phyloP scores from a whole-genome alignment of 2,329 filamentous ascomycete species.

The Exophiala oligosperma region DNA sequence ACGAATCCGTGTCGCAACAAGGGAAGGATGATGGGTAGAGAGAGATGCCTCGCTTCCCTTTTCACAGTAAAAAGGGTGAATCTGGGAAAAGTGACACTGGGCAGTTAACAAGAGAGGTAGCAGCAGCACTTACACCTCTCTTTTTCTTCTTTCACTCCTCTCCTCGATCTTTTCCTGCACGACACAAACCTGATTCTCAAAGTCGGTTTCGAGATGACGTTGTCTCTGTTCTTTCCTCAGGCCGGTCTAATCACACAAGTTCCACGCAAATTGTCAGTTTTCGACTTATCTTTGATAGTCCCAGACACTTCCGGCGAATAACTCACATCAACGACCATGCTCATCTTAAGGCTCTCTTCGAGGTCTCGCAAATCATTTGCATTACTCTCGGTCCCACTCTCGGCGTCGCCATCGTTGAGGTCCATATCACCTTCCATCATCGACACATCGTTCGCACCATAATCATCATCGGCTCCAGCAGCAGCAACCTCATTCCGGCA shows the following conservation, averaged over 20 bases:
- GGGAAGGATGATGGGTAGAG: neutral
- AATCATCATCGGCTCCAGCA: neutral
- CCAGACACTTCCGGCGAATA: neutral
- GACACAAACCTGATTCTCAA: slow-evolving; percentile 10
- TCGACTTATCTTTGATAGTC: neutral
- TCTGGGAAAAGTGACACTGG: neutral
- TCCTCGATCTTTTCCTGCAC: slow-evolving; percentile 10
- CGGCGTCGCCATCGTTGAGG: neutral
- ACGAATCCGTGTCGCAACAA: neutral
- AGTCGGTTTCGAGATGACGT: slow-evolving; percentile 16
- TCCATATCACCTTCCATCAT: neutral
- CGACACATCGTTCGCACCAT: too few species aligned
- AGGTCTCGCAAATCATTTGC: neutral
- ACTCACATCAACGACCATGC: slow-evolving; percentile 23
- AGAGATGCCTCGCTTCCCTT: neutral
- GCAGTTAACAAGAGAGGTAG: neutral
- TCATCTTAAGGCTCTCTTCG: slow-evolving; percentile 13
- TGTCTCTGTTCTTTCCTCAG: slow-evolving; percentile 20
- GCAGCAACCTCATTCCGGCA: neutral
- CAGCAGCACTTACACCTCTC: slow-evolving; percentile 8
- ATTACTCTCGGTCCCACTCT: neutral
- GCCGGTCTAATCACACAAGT: slow-evolving; percentile 2
- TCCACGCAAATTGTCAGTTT: neutral
- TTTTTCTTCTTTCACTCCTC: neutral
- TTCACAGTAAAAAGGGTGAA: neutral